phyloP scores from a whole-genome alignment of 768 basidiomycete genomes.

The Rossbeevera mucosa region DNA sequence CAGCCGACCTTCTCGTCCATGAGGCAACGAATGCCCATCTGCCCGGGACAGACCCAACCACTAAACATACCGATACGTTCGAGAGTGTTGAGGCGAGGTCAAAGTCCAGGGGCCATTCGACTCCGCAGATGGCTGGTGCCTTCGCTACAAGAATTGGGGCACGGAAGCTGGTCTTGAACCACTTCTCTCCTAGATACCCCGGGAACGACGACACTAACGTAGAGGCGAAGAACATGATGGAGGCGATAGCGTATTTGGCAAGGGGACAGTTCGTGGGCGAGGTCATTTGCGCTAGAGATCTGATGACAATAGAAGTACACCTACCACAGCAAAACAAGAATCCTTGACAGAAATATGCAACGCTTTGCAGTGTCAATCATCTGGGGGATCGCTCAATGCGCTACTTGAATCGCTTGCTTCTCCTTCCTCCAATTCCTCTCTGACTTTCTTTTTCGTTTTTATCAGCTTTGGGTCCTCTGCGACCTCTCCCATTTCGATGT shows the following conservation, averaged over 20 bases:
- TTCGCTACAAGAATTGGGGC: constrained; percentile 70
- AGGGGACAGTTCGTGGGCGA: constrained; percentile 48
- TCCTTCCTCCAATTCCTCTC: constrained; percentile 81
- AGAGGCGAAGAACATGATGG: constrained; percentile 54
- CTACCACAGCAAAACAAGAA: constrained; percentile 25
- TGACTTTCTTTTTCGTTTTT: constrained; percentile 45
- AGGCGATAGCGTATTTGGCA: constrained; percentile 56
- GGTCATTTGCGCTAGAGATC: constrained; percentile 67
- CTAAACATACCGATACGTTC: constrained; percentile 58
- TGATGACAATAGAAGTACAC: constrained; percentile 64
- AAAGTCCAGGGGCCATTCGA: constrained; percentile 81
- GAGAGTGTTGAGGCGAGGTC: constrained; percentile 58
- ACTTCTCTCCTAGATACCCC: constrained; percentile 79
- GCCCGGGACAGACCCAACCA: constrained; percentile 54
- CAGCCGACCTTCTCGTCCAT: constrained; percentile 74
- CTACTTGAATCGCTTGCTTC: constrained; percentile 82
- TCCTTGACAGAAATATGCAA: not conserved
- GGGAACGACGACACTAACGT: constrained; percentile 54
- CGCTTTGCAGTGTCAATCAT: constrained; percentile 33
- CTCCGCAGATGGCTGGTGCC: constrained; percentile 83
- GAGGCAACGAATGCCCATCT: constrained; percentile 89
- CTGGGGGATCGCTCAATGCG: constrained; percentile 72
- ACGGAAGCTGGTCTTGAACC: constrained; percentile 66
- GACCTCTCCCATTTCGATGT: constrained; percentile 91
- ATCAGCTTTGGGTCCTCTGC: constrained; percentile 60